phyloP scores from a whole-genome alignment of 2,329 filamentous ascomycete species.

The Zymoseptoria brevis region DNA sequence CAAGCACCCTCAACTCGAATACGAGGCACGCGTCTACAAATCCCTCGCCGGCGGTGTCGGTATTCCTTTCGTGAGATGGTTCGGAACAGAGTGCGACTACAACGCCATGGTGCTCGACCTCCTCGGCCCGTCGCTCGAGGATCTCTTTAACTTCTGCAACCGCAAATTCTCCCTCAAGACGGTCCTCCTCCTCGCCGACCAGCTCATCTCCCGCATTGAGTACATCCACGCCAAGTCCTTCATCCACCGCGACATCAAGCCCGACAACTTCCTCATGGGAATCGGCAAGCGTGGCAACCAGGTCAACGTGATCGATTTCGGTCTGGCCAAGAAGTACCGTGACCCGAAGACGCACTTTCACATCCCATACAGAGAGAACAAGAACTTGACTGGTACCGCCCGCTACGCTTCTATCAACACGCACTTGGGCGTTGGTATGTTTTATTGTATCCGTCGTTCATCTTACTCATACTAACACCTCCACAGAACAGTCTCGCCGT shows the following conservation, averaged over 20 bases:
- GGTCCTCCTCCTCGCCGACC: constrained; percentile 88
- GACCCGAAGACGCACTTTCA: constrained; percentile 99
- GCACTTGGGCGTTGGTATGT: constrained; percentile 77
- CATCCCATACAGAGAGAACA: constrained; percentile 99
- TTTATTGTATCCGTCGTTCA: not conserved
- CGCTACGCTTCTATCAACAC: constrained; percentile 99
- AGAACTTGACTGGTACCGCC: constrained; percentile 97
- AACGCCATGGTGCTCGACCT: constrained; percentile 99
- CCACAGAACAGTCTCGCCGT: constrained; percentile 85
- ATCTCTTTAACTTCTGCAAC: constrained; percentile 99
- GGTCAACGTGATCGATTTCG: constrained; percentile 98
- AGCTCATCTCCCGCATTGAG: constrained; percentile 97
- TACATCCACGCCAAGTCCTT: constrained; percentile 99
- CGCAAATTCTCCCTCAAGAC: constrained; percentile 99
- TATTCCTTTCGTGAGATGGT: constrained; percentile 98
- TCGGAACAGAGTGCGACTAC: constrained; percentile 98
- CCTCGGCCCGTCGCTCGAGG: constrained; percentile 88
- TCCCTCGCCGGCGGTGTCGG: constrained; percentile 90
- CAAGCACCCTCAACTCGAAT: constrained; percentile 97
- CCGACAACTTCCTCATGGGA: constrained; percentile 99
- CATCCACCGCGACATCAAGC: constrained; percentile 99
- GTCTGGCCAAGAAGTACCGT: constrained; percentile 98
- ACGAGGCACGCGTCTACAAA: constrained; percentile 90
- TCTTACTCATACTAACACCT: constrained; percentile 6
- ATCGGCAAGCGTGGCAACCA: constrained; percentile 99